Evolutionary conservation across 2,329 filamentous ascomycete species (phyloP).

Genomic region (Cordyceps javanica): DNA sequence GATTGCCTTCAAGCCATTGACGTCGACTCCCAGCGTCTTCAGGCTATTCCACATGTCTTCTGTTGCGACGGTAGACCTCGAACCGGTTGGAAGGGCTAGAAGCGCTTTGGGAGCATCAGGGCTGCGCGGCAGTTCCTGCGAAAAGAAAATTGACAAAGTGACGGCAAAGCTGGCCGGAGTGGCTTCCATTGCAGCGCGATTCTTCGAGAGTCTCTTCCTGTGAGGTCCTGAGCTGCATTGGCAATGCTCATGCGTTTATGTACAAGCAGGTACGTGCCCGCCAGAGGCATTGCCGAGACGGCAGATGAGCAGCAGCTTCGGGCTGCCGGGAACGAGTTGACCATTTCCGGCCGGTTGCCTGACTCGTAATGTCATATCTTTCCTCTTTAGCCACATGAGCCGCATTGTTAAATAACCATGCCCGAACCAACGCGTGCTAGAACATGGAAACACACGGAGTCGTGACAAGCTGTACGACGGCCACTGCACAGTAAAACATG

Average conservation of each 20-base stretch:
- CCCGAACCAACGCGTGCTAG: neutral
- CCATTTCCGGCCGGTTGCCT: neutral
- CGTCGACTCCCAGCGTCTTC: neutral
- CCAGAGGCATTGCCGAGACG: neutral
- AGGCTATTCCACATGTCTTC: neutral
- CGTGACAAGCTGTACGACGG: neutral
- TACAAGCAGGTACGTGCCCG: neutral
- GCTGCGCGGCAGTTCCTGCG: neutral
- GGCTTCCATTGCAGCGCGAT: neutral
- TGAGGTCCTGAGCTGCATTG: neutral
- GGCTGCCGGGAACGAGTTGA: neutral
- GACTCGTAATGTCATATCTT: neutral
- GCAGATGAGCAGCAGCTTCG: neutral
- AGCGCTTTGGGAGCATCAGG: neutral
- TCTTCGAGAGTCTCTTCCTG: neutral
- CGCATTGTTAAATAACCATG: neutral
- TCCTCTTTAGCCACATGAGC: neutral
- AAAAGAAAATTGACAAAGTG: neutral
- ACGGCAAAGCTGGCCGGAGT: neutral
- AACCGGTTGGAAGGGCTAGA: neutral
- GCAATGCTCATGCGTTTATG: neutral
- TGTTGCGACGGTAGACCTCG: neutral
- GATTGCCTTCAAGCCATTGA: neutral
- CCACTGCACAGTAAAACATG: neutral
- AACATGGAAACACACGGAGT: neutral